Evolutionary conservation across 2,329 filamentous ascomycete genomes (phyloP).

Genomic region (Colletotrichum musicola): DNA sequence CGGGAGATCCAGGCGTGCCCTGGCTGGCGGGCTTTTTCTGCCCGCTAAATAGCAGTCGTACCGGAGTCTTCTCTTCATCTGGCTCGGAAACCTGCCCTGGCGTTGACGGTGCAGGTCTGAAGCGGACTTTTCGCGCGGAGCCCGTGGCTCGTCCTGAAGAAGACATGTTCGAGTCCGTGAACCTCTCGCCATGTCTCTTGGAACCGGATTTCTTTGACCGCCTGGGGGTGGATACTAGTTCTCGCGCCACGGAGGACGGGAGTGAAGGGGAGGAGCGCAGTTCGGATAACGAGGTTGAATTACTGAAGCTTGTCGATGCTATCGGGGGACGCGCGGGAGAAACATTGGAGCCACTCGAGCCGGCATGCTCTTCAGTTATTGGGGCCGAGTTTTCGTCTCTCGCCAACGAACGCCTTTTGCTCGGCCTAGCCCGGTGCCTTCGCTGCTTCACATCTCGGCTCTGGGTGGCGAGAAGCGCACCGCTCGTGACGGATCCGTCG

Average conservation of each 20-base stretch:
- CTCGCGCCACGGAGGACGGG: background rate
- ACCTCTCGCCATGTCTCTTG: background rate
- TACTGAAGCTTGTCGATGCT: background rate
- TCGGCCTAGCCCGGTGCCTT: conserved; percentile 1
- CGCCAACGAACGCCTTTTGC: background rate
- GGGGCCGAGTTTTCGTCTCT: background rate
- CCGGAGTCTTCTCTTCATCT: conserved; percentile 23
- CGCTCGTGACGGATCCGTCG: background rate
- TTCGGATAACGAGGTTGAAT: conserved; percentile 28
- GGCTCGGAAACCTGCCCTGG: conserved; percentile 8
- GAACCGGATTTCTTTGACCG: background rate
- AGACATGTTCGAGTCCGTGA: background rate
- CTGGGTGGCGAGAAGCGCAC: background rate
- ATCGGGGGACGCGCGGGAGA: background rate
- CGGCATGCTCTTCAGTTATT: background rate
- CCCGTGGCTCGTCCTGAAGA: conserved; percentile 9
- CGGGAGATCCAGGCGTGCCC: conserved; percentile 13
- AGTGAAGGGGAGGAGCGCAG: conserved; percentile 4
- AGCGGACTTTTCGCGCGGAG: conserved; percentile 27
- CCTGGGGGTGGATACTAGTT: conserved; percentile 8
- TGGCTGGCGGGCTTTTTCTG: conserved; percentile 11
- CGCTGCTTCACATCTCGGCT: conserved; percentile 11
- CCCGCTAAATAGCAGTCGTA: conserved; percentile 21
- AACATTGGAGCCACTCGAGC: background rate
- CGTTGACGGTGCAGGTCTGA: conserved; percentile 22